Evolutionary conservation across 202 grass and related monocot species (phyloP).

Genomic region (Miscanthus sacchariflorus): DNA sequence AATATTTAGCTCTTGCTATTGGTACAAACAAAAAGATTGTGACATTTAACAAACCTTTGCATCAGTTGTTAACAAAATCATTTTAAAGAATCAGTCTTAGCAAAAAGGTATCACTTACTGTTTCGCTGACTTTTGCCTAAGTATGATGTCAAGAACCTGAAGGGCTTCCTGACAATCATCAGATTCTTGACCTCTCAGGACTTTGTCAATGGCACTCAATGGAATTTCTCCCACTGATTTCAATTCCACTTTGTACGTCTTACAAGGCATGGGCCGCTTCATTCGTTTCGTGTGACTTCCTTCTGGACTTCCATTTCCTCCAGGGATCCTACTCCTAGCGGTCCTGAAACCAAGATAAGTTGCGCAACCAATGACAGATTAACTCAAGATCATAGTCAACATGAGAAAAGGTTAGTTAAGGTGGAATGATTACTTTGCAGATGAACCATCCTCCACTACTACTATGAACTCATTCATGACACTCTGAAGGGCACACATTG

Average conservation of each 20-base stretch:
- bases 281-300: constrained; percentile 49
- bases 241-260: constrained; percentile 56
- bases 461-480: constrained; percentile 54
- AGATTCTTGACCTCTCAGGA: constrained; percentile 41
- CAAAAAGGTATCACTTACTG: constrained; percentile 38
- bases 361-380: neutral
- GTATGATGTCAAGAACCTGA: constrained; percentile 53
- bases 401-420: neutral
- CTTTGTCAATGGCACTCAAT: constrained; percentile 43
- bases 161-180: constrained; percentile 44
- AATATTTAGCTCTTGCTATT: neutral
- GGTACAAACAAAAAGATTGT: neutral
- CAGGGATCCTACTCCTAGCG: neutral
- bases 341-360: constrained; percentile 13
- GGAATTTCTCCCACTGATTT: constrained; percentile 30
- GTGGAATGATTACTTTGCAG: constrained; percentile 46
- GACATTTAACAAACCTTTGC: neutral
- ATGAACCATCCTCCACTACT: constrained; percentile 56
- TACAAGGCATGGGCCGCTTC: neutral
- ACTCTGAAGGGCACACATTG: constrained; percentile 56
- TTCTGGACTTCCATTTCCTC: constrained; percentile 41
- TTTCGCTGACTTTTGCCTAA: constrained; percentile 56
- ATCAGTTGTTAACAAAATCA: neutral
- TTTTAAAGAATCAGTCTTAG: neutral
- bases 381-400: neutral